Conservation (phyloP, 176 grass and related monocot species). For the Oryza australiensis region DNA sequence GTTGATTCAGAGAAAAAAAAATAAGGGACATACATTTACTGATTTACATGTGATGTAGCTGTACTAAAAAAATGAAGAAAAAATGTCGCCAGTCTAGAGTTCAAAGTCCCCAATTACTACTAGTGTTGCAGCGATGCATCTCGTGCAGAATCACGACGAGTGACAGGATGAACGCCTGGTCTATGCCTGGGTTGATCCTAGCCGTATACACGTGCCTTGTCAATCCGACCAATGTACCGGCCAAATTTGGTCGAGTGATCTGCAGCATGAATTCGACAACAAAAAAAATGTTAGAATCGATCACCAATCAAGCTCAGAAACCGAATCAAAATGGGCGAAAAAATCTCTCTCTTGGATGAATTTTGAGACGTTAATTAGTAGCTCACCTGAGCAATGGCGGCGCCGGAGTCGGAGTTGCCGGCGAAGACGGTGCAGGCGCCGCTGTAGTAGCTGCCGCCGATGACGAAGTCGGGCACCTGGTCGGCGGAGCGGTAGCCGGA, state of each 20-base stretch:
- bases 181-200: conserved; percentile 39
- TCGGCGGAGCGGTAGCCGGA: conserved; percentile 32
- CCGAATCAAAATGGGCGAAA: background rate
- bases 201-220: conserved; percentile 38
- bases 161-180: conserved; percentile 53
- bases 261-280: background rate
- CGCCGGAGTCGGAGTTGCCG: conserved; percentile 15
- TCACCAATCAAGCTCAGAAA: background rate
- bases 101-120: background rate
- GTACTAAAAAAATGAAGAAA: background rate
- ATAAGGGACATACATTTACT: background rate
- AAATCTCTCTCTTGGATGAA: background rate
- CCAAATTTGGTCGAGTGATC: conserved; percentile 26
- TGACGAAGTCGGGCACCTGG: conserved; percentile 41
- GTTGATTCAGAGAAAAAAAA: background rate
- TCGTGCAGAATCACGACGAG: conserved; percentile 52
- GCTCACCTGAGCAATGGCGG: conserved; percentile 35
- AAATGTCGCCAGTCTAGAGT: background rate
- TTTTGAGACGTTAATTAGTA: background rate
- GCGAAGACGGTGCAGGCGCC: conserved; percentile 30
- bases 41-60: background rate
- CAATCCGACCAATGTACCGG: background rate
- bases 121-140: conserved; percentile 31
- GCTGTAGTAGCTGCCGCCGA: conserved; percentile 48
- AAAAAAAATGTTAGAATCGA: background rate